A percentile compares a stretch with the other conserved stretches of the same genome.
Conservation (phyloP, 345 rosid genomes). For the Syzygium aromaticum region DNA sequence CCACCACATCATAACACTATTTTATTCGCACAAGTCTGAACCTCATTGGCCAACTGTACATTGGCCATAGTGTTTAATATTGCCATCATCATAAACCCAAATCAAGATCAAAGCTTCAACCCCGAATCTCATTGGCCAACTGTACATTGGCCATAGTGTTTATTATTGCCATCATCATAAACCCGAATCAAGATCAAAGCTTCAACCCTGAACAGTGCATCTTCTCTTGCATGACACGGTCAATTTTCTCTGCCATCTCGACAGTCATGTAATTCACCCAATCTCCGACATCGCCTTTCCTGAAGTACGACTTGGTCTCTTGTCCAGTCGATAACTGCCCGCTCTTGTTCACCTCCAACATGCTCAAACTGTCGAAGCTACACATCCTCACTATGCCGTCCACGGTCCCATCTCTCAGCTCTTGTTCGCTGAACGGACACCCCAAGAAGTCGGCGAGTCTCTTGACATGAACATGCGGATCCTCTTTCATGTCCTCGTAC, state of each 20-base stretch:
- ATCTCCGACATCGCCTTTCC: conserved; percentile 5
- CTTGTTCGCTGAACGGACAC: conserved; percentile 11
- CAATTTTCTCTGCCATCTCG: conserved; percentile 2
- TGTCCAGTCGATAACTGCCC: conserved; percentile 11
- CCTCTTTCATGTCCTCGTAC: conserved; percentile 25
- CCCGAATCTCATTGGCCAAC: no score
- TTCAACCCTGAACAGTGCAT: neutral
- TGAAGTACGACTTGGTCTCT: conserved; percentile 18
- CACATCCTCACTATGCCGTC: conserved; percentile 17
- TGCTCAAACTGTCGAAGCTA: conserved; percentile 25
- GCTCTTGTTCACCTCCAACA: conserved; percentile 15
- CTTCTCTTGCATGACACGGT: conserved; percentile 2
- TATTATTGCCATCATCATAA: neutral
- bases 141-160: no score
- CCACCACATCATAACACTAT: no score
- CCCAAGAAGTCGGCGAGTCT: conserved; percentile 28
- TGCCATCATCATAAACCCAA: no score
- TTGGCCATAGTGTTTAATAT: no score
- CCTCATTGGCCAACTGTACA: no score
- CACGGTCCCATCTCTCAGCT: conserved; percentile 7
- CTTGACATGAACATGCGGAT: conserved; percentile 8
- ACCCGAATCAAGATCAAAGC: neutral
- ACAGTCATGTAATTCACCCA: neutral
- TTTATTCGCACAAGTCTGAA: no score
- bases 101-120: no score